Evolutionary conservation across 2,329 filamentous ascomycete genomes (phyloP).

Genomic region (Onygenales sp.): DNA sequence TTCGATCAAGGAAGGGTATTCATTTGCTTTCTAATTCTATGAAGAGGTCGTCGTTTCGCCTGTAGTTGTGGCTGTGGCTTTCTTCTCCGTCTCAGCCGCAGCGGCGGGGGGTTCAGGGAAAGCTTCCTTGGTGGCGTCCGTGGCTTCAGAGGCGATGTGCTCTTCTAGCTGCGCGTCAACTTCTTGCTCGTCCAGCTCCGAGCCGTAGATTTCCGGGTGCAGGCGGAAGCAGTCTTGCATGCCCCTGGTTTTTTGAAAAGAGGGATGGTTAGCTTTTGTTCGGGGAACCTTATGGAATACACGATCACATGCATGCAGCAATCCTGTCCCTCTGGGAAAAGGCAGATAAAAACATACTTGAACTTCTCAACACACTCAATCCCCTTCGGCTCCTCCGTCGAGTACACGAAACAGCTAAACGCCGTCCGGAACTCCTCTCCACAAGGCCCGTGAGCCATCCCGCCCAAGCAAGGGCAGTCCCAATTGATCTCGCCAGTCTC

Average conservation of each 20-base stretch:
- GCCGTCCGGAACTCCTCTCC: conserved; percentile 91
- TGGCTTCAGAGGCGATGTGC: conserved; percentile 16
- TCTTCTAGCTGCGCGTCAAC: conserved; percentile 30
- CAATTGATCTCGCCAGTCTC: conserved; percentile 99
- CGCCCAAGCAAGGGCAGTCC: conserved; percentile 95
- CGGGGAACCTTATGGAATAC: too few species aligned
- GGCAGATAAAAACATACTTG: conserved; percentile 53
- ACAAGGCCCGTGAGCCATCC: conserved; percentile 94
- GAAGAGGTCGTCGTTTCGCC: not conserved
- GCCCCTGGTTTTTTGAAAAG: conserved; percentile 48
- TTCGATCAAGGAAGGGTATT: too few species aligned
- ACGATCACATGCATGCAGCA: too few species aligned
- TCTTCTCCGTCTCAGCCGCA: conserved; percentile 5
- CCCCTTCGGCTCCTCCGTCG: conserved; percentile 87
- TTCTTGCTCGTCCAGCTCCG: conserved; percentile 66
- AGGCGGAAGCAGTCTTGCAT: conserved; percentile 97
- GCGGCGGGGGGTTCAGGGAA: conserved; percentile 1
- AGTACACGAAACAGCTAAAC: conserved; percentile 98
- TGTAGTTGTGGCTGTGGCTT: too few species aligned
- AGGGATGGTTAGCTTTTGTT: not conserved
- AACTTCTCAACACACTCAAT: conserved; percentile 98
- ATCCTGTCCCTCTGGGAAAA: not conserved
- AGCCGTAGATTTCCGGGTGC: conserved; percentile 87
- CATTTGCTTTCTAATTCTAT: not conserved
- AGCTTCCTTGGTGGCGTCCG: conserved; percentile 14